Evolutionary conservation across 2,329 filamentous ascomycete genomes (phyloP), one percentile per base, ranked within the genome.

Genomic region (Xenoacremonium recifei): DNA sequence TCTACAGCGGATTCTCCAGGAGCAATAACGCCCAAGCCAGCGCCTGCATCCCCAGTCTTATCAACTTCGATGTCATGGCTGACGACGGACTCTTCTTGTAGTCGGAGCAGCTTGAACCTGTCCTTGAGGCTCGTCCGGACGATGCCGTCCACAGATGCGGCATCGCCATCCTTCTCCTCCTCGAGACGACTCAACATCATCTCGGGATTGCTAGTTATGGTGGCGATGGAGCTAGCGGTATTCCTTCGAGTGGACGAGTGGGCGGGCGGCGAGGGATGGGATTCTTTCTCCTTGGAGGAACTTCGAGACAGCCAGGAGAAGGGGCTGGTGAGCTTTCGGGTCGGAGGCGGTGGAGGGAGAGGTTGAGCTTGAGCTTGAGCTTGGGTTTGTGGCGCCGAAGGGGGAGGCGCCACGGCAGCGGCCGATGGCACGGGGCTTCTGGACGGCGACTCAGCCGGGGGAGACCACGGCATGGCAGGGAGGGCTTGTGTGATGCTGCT

Each of bases 271-370:
- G 82, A 76, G 38, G 79, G 75, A 31, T 71, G 63, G 16, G 61
- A 57, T 7, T 80, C 74, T 50, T 77, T 76, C 4, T 75, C 71
- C 56, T 83, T 83, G 38, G 68, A 71, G 10, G 81, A 79, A 62
- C 76, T 84, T 52, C 89, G 75, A 21, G 88, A 89, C 29, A 95
- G 76, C 84, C 88, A 92, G 29, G 88, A 81, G 57, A 95, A 95
- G n/a, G 87, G 89, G 53, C 88, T 89, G 7, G 88, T 91, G 41
- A 95, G 78, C 64, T 93, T 95, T 59, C 89, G 76, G 45, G 77
- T 52, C 11, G 71, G 67, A 3, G 73, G 67, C 16, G 60, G 47
- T 19, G 53, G 54, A 15, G 54, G 42, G 4, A 66, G 54, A n/a
- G n/a, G n/a, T n/a, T n/a, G n/a, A n/a, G n/a, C n/a, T n/a, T n/a